These are phyloP conservation scores for Cardamine chenopodiifolia DNA, from an alignment of 345 rosid species.

Conservation along the genomic window DNA sequence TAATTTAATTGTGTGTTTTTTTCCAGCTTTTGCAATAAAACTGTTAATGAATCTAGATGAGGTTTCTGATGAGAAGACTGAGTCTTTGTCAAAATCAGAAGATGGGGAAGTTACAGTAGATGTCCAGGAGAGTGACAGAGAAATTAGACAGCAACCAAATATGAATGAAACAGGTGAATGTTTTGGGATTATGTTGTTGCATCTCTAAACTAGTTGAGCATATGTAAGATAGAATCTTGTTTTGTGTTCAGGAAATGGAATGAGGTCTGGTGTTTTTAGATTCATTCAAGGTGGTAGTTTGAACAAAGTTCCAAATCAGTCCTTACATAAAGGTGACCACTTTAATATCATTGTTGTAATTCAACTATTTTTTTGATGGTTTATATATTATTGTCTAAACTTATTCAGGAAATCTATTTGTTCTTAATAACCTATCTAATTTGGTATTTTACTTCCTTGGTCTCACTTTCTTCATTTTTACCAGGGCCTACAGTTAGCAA, in stretches of 20 bases:
- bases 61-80: conserved; percentile 12
- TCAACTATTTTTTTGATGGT: not conserved
- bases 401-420: conserved; percentile 12
- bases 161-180: conserved; percentile 35
- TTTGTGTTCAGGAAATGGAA: conserved; percentile 34
- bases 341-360: conserved; percentile 21
- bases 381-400: not conserved
- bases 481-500: conserved; percentile 54
- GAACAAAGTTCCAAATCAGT: conserved; percentile 30
- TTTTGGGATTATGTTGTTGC: not conserved
- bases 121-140: conserved; percentile 17
- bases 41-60: conserved; percentile 29
- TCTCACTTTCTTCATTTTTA: conserved; percentile 19
- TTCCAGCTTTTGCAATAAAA: conserved; percentile 34
- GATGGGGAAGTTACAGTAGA: not conserved
- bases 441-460: conserved; percentile 13
- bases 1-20: not conserved
- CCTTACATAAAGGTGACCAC: conserved; percentile 40
- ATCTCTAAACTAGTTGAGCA: not conserved
- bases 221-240: conserved; percentile 3
- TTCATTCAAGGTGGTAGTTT: conserved; percentile 26
- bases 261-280: conserved; percentile 23
- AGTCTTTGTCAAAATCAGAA: conserved; percentile 13
- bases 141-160: not conserved
- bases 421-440: not conserved